Base-by-base conservation (phyloP, 2,329 filamentous ascomycete genomes). In the Moelleriella libera region DNA sequence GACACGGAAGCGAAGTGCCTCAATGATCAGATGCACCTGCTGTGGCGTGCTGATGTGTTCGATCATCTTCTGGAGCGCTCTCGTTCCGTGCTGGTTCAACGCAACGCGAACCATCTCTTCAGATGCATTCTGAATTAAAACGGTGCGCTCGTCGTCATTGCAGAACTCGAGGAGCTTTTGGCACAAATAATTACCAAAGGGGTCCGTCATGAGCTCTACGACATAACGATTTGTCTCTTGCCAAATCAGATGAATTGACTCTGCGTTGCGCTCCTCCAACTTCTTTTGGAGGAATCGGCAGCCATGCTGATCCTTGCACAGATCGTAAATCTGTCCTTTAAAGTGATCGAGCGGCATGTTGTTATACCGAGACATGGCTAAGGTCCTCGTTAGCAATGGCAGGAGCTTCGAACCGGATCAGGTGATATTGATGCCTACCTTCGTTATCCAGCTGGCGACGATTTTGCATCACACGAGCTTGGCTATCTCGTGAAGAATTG, bases 61-160 rank as follows among this genome's bases (percentile, higher is more conserved):
- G 55, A 98, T 98, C 92, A 98, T 98, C 76, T 97, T 98, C 70
- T 98, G 92, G 50, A 98, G 70, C 52, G 92, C 92, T 47, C 92
- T 82, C 50, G 92, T 98, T 55, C 92, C 92, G 63, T 98, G 92
- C 69, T 96, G 90, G 67, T 98, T 97, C 50, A 97, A 72, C 30
- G 92, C 92, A 60, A 98, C 96, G 57, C 83, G 83, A 29, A 94
- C 88, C 73, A 98, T 86, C 53, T 90, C 82, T 47, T 82, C 76
- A 14, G 88, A 80, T 41, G 92, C 88, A 57, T 94, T 95, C 65
- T 89, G 82, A 57, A 98, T 94, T 52, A 98, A 78, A 42, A 82
- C 80, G 47, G 90, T 97, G 54, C 92, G 88, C 71, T 98, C 90
- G 46, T 95, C 87, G 60, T 97, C 86, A 62, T 87, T 94, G 68